phyloP scores from a whole-genome alignment of 768 basidiomycete genomes.

The Rubroboletus satanas region DNA sequence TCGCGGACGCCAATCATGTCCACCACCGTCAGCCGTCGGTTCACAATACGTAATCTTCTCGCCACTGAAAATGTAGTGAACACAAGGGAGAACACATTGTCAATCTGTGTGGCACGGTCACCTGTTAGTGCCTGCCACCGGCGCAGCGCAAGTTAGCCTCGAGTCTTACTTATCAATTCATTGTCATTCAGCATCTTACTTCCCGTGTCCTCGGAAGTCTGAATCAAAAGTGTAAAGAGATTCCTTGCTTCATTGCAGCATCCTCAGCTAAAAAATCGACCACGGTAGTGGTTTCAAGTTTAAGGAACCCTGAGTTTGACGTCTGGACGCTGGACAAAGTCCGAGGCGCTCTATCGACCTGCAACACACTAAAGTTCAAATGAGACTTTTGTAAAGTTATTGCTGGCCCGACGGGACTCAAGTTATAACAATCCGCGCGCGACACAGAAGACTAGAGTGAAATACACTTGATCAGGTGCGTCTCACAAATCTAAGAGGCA shows the following conservation, averaged over 20 bases:
- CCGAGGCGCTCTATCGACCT: no score
- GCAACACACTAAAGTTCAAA: no score
- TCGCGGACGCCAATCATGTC: slow-evolving; percentile 31
- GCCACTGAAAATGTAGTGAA: slow-evolving; percentile 35
- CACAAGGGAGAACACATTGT: slow-evolving; percentile 49
- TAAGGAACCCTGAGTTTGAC: no score
- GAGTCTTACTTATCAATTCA: slow-evolving; percentile 15
- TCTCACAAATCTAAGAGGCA: slow-evolving; percentile 22
- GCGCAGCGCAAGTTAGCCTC: neutral
- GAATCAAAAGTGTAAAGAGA: slow-evolving; percentile 19
- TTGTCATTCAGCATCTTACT: slow-evolving; percentile 16
- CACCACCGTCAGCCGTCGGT: slow-evolving; percentile 14
- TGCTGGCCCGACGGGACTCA: no score
- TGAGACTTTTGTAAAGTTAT: no score
- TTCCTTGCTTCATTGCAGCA: slow-evolving; percentile 8
- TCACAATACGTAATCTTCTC: slow-evolving; percentile 19
- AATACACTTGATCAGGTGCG: neutral
- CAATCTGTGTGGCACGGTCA: slow-evolving; percentile 37
- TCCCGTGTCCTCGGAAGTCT: slow-evolving; percentile 19
- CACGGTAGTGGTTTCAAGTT: no score
- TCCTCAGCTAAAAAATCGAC: neutral
- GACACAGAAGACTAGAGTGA: neutral
- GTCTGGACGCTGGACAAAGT: no score
- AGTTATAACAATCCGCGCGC: no score
- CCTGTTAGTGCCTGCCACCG: neutral